Evolutionary conservation across 306 rosid species (phyloP).

Genomic region (Sechiopsis laciniata): DNA sequence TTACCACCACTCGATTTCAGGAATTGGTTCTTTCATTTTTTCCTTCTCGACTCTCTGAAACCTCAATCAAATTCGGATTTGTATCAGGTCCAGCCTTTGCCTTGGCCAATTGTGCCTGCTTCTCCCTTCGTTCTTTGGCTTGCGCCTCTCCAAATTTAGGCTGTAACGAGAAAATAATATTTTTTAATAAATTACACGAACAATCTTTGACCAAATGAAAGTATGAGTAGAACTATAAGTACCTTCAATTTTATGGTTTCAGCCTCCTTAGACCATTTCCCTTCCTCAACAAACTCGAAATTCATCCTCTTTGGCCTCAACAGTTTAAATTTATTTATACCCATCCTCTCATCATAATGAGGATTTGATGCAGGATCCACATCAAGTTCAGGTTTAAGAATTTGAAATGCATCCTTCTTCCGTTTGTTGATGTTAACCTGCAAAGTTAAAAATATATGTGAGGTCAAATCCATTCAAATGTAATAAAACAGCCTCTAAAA

Average conservation of each 20-base stretch:
- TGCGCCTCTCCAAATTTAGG: slow-evolving; percentile 96
- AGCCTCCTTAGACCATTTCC: slow-evolving; percentile 92
- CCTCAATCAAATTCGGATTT: slow-evolving; percentile 89
- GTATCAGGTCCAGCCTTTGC: slow-evolving; percentile 96
- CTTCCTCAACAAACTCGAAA: slow-evolving; percentile 88
- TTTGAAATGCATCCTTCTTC: slow-evolving; percentile 88
- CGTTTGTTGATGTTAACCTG: slow-evolving; percentile 95
- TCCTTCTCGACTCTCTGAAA: slow-evolving; percentile 82
- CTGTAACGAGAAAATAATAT: slow-evolving; percentile 34
- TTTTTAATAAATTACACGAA: slow-evolving; percentile 1
- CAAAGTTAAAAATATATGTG: slow-evolving; percentile 23
- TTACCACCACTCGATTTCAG: slow-evolving; percentile 97
- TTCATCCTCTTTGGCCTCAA: slow-evolving; percentile 78
- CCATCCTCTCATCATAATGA: slow-evolving; percentile 72
- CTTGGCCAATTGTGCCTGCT: slow-evolving; percentile 86
- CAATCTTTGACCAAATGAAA: background rate
- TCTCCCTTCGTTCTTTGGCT: slow-evolving; percentile 92
- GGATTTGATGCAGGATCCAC: slow-evolving; percentile 84
- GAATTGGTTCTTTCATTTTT: slow-evolving; percentile 76
- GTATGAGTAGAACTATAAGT: background rate
- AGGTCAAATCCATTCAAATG: background rate
- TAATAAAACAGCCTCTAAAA: background rate
- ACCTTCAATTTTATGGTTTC: slow-evolving; percentile 83
- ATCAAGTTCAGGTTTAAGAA: slow-evolving; percentile 79
- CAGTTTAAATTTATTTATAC: slow-evolving; percentile 71